Conservation (phyloP, 176 grass and related monocot genomes). For the sorghum (Sorghum bicolor) region DNA sequence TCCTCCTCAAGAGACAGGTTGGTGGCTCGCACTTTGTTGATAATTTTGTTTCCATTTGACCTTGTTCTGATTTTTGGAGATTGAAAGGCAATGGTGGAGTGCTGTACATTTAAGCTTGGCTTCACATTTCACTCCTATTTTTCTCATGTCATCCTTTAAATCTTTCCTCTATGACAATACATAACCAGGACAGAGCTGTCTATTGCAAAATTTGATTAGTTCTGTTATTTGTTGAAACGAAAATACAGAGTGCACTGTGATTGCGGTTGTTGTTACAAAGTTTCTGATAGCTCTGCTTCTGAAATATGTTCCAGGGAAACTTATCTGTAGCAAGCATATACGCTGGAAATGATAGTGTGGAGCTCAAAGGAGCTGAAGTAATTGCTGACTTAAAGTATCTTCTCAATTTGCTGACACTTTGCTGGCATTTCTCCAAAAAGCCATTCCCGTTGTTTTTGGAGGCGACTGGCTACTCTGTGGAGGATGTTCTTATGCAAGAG, state of each 20-base stretch:
- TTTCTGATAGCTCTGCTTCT: constrained; percentile 18
- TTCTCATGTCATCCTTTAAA: not conserved
- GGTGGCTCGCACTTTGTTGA: not conserved
- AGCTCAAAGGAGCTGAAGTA: constrained; percentile 74
- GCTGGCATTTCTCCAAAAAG: constrained; percentile 99
- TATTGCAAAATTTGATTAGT: not conserved
- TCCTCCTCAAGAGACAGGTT: constrained; percentile 93
- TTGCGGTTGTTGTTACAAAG: not conserved
- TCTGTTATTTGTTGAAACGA: not conserved
- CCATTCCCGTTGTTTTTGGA: constrained; percentile 92
- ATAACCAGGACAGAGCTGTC: not conserved
- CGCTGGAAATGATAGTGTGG: constrained; percentile 74
- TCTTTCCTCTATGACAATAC: not conserved
- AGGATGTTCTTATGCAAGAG: constrained; percentile 94
- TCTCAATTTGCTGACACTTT: constrained; percentile 80
- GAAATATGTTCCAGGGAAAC: constrained; percentile 70
- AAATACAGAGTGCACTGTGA: not conserved
- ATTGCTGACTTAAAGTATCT: constrained; percentile 81
- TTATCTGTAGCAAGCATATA: constrained; percentile 92
- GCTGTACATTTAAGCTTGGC: not conserved
- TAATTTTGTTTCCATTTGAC: not conserved
- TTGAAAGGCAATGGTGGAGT: not conserved
- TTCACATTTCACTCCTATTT: not conserved
- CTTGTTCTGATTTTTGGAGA: not conserved
- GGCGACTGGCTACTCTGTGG: constrained; percentile 58